phyloP scores from a whole-genome alignment of 208 protist genomes.

The Crithidia acanthocephali region DNA sequence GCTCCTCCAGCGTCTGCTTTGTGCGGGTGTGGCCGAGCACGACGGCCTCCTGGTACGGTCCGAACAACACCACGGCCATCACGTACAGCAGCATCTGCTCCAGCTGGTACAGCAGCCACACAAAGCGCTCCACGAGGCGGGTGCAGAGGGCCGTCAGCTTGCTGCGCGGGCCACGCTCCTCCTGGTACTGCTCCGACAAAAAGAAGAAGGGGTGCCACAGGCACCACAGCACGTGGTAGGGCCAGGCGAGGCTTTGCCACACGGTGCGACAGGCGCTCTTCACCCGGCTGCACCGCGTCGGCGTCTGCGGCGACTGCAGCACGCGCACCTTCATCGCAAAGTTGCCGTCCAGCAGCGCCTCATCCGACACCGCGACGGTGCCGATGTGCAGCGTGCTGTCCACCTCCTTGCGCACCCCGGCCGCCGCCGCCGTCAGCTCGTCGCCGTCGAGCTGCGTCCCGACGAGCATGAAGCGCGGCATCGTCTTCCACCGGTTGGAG shows the following conservation, averaged over 20 bases:
- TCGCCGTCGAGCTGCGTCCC: constrained; percentile 42
- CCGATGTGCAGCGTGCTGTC: constrained; percentile 18
- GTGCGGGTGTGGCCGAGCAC: constrained; percentile 39
- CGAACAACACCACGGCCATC: constrained; percentile 81
- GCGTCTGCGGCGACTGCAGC: constrained; percentile 21
- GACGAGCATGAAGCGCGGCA: constrained; percentile 48
- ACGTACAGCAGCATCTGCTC: constrained; percentile 56
- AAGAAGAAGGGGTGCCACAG: constrained; percentile 41
- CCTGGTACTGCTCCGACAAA: constrained; percentile 52
- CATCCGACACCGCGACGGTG: constrained; percentile 28
- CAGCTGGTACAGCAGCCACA: constrained; percentile 28
- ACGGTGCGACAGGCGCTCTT: not conserved
- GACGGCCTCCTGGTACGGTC: constrained; percentile 54
- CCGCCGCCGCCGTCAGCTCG: constrained; percentile 11
- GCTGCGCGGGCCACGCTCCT: constrained; percentile 31
- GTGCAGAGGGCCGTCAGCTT: not conserved
- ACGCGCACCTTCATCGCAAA: constrained; percentile 29
- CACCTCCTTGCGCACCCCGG: constrained; percentile 11
- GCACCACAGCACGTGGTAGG: constrained; percentile 30
- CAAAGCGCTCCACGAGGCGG: constrained; percentile 22
- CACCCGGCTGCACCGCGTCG: not conserved
- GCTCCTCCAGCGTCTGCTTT: constrained; percentile 39
- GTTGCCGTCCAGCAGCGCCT: constrained; percentile 41
- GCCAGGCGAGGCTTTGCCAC: constrained; percentile 3
- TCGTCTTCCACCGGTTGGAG: not conserved